Base-by-base conservation (phyloP, 176 grass and related monocot species). In the Metroxylon sagu region DNA sequence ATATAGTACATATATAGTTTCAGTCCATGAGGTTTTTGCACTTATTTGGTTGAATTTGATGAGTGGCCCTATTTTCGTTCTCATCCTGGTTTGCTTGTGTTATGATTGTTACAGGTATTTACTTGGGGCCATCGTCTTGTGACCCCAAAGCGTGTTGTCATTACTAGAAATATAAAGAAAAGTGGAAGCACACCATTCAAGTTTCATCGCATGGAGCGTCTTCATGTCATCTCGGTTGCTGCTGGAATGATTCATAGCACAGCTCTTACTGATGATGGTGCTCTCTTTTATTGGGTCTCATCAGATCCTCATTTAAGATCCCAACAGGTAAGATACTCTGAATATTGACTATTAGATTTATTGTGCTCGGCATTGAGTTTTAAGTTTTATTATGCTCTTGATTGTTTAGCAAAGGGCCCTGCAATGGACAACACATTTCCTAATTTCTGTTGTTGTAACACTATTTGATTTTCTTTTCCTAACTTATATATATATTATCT, bases 121-220 rank as follows among this genome's bases (percentile, higher is more conserved):
- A 86, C 88, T 70, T 98, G 94, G 94, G 94, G 94, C 14, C 88
- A 98, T 85, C 84, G 88, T 8, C 82, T 89, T 1, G 88, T 98
- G 64, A 98, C 81, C n/a, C 88, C 94, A 31, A 85, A 70, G 10
- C 94, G 94, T 60, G 88, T 89, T 68, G 74, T 98, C 60, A 74
- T 98, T 54, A 61, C 82, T 61, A 88, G 85, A 79, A 88, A 76
- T 72, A 71, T 89, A 68, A 98, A 83, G 73, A 98, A 98, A 71
- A 78, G 76, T 71, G 88, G 85, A 76, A 93, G 83, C 74, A 82
- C 79, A 83, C 83, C 77, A n/a, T 25, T 98, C 62, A 98, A 98
- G 69, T 93, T 98, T 67, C 88, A 98, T 54, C 72, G 85, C 49
- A 85, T 93, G 75, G 79, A 89, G 67, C 76, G 84, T 49, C 87